Percentiles rank a stretch among this genome's conserved stretches.
phyloP scores from a whole-genome alignment of 2,329 filamentous ascomycete species.

The Xylaria multiplex region DNA sequence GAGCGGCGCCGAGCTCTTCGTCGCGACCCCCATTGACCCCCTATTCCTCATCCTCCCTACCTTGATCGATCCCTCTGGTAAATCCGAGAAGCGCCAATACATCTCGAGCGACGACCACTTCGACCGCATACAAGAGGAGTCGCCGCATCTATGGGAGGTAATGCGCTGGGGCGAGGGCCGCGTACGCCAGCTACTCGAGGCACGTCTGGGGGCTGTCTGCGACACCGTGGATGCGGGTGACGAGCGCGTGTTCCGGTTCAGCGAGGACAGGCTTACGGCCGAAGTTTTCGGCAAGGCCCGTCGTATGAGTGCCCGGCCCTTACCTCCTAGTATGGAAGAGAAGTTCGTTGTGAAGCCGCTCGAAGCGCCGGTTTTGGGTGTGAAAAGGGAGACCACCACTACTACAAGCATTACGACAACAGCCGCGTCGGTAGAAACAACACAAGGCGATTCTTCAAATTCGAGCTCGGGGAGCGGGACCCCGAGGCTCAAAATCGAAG shows the following conservation, averaged over 20 bases:
- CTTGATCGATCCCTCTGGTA: conserved; percentile 56
- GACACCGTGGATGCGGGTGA: conserved; percentile 85
- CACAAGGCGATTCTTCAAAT: conserved; percentile 23
- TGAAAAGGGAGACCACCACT: conserved; percentile 65
- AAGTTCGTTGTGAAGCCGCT: conserved; percentile 81
- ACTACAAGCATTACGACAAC: conserved; percentile 27
- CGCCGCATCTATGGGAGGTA: conserved; percentile 68
- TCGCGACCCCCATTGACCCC: conserved; percentile 86
- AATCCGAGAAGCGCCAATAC: conserved; percentile 67
- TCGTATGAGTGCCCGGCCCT: conserved; percentile 68
- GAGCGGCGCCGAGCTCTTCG: conserved; percentile 76
- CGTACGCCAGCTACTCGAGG: conserved; percentile 65
- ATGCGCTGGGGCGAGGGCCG: conserved; percentile 58
- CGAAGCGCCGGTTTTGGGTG: conserved; percentile 77
- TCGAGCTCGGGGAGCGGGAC: conserved; percentile 40
- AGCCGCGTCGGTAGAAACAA: conserved; percentile 33
- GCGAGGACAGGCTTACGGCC: conserved; percentile 72
- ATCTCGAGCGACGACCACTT: conserved; percentile 77
- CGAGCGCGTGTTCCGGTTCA: conserved; percentile 86
- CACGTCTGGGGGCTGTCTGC: conserved; percentile 76
- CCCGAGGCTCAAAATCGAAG: conserved; percentile 47
- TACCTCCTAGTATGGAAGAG: conserved; percentile 86
- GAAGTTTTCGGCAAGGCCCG: conserved; percentile 77
- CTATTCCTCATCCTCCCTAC: conserved; percentile 84
- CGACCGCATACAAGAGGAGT: conserved; percentile 66